These are phyloP conservation scores for Trichoderma atrobrunneum DNA, from an alignment of 2,329 filamentous ascomycete species.

Conservation along the genomic window DNA sequence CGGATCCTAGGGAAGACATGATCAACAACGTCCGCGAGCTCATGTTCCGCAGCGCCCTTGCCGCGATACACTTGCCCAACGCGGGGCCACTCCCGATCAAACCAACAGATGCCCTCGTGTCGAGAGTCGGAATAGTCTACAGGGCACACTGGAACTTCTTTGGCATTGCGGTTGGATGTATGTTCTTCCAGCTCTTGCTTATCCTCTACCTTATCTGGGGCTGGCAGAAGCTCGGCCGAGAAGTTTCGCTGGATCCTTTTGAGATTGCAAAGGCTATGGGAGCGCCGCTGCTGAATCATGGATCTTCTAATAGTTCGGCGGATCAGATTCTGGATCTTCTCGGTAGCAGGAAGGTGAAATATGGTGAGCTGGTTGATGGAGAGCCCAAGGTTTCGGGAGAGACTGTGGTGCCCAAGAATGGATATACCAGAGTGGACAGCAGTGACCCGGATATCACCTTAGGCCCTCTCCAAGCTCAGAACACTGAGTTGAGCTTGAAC, in stretches of 20 bases:
- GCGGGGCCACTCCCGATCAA: neutral
- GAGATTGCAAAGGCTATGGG: constrained; percentile 18
- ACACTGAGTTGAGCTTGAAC: neutral
- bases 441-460: neutral
- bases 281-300: neutral
- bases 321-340: neutral
- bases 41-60: constrained; percentile 15
- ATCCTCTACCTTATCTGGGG: neutral
- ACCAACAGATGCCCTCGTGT: neutral
- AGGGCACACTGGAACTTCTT: neutral
- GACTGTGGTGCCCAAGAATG: neutral
- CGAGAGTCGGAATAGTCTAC: constrained; percentile 7
- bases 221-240: constrained; percentile 1
- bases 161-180: neutral
- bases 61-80: neutral
- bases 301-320: constrained; percentile 8
- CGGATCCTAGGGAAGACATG: constrained; percentile 9
- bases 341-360: neutral
- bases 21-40: constrained; percentile 7
- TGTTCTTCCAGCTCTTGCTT: neutral
- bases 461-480: neutral
- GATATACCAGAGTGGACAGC: neutral
- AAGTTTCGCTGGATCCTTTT: constrained; percentile 3
- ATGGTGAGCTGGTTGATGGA: neutral
- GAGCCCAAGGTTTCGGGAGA: neutral